Conservation (phyloP, 208 protist species). For the Novymonas esmeraldas region DNA sequence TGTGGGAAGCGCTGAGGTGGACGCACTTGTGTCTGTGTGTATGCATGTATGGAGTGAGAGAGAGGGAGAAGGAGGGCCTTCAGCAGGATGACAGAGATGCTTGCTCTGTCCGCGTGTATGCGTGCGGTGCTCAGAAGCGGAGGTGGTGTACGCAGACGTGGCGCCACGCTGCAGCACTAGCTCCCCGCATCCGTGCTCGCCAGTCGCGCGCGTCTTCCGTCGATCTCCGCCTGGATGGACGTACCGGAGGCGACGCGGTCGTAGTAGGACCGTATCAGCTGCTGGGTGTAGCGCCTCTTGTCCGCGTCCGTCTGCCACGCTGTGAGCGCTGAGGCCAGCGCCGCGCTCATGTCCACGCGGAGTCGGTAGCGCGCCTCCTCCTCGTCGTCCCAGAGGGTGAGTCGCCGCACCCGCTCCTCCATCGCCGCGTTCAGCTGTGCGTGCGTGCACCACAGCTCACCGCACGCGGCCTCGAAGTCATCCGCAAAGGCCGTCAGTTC, state of each 20-base stretch:
- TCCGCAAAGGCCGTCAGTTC: conserved; percentile 7
- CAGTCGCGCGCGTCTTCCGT: background rate
- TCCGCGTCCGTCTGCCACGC: background rate
- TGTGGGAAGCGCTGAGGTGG: too few species aligned
- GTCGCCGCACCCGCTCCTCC: background rate
- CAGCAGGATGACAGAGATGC: too few species aligned
- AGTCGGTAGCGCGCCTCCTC: conserved; percentile 2
- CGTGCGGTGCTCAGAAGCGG: too few species aligned
- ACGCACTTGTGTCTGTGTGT: too few species aligned
- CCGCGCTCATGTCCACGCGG: background rate
- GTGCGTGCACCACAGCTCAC: background rate
- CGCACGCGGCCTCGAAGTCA: background rate
- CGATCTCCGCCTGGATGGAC: conserved; percentile 1
- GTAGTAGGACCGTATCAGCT: conserved; percentile 1
- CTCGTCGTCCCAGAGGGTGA: conserved; percentile 9
- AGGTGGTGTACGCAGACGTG: too few species aligned
- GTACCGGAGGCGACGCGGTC: background rate
- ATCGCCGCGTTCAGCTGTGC: background rate
- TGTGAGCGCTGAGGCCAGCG: background rate
- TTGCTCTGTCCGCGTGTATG: too few species aligned
- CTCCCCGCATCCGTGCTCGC: background rate
- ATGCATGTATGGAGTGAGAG: too few species aligned
- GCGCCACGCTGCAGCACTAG: too few species aligned
- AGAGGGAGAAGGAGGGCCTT: too few species aligned
- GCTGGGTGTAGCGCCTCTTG: background rate